Base-by-base conservation (phyloP, 2,329 filamentous ascomycete genomes). In the Colletotrichum eremochloae region DNA sequence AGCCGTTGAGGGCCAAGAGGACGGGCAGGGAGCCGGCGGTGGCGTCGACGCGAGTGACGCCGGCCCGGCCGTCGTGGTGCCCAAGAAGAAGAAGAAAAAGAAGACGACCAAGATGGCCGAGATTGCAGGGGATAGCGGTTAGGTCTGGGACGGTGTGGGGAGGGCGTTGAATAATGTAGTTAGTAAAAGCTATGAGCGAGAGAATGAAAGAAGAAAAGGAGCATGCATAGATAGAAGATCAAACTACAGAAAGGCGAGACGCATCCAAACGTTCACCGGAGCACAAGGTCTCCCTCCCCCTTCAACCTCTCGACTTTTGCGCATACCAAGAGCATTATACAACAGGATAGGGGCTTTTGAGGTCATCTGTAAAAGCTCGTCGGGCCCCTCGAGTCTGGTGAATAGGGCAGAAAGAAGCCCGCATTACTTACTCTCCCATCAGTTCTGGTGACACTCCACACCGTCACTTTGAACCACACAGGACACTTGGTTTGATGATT, bases 81-180 rank as follows among this genome's bases (percentile, higher is more conserved):
- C 81, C 8, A 84, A 82, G 76, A 80, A 82, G 77, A 85, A 81
- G 74, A 81, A 83, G 77, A 84, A 83, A 73, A 82, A 74, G 70
- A 80, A 75, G 75, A 77, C 74, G 81, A 75, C 72, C 48, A 71
- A 74, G 68, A 66, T 73, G 56, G 72, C 72, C 24, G 67, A 66
- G 42, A 66, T 64, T 46, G 72, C 68, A n/a, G 71, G 52, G 11
- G 67, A 74, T 14, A 71, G 40, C 24, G 53, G 60, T 40, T 52
- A 12, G 60, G 60, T 46, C 8, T 8, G 20, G 20, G 31, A 31
- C 8, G 40, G 24, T 8, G 29, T 1, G 38, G 31, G n/a, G 42
- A 11, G 29, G 42, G 15, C 14, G 15, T 24, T 14, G 15, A 18
- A 20, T 5, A 3, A 61, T 2, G 29, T 9, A 12, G 9, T 11